These are phyloP conservation scores for Ophiocordyceps camponoti-leonardi DNA, from an alignment of 2,329 filamentous ascomycete genomes.

Conservation along the genomic window DNA sequence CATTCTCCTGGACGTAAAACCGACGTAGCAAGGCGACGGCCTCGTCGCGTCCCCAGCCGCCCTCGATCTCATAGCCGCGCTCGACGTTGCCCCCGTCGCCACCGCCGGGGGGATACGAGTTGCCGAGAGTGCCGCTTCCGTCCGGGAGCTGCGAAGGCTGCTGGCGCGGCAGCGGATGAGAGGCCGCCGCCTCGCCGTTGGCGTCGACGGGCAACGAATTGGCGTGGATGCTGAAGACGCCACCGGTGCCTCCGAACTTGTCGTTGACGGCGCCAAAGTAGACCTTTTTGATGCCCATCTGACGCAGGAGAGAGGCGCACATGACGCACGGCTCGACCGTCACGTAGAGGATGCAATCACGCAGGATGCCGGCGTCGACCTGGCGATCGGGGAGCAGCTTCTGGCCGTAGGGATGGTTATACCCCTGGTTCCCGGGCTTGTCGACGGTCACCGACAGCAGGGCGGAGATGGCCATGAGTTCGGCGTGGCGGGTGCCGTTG, in stretches of 20 bases:
- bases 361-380: conserved; percentile 51
- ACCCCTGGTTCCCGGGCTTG: neutral
- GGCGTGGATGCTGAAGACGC: conserved; percentile 73
- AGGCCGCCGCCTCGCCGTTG: conserved; percentile 21
- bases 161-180: conserved; percentile 18
- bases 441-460: conserved; percentile 25
- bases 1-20: conserved; percentile 97
- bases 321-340: conserved; percentile 98
- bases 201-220: conserved; percentile 28
- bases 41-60: conserved; percentile 78
- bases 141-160: conserved; percentile 18
- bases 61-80: conserved; percentile 62
- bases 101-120: conserved; percentile 18
- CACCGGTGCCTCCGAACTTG: conserved; percentile 89
- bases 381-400: conserved; percentile 35
- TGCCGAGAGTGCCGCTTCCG: conserved; percentile 17
- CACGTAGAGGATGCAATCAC: conserved; percentile 68
- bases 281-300: conserved; percentile 74
- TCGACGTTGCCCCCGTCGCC: conserved; percentile 56
- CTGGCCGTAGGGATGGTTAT: conserved; percentile 37
- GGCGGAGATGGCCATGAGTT: conserved; percentile 69
- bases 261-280: conserved; percentile 95
- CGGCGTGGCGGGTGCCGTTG: conserved; percentile 85
- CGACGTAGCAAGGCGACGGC: conserved; percentile 81
- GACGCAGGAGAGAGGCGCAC: conserved; percentile 84